Conservation (phyloP, 768 basidiomycete genomes). For the Pholiota conissans region DNA sequence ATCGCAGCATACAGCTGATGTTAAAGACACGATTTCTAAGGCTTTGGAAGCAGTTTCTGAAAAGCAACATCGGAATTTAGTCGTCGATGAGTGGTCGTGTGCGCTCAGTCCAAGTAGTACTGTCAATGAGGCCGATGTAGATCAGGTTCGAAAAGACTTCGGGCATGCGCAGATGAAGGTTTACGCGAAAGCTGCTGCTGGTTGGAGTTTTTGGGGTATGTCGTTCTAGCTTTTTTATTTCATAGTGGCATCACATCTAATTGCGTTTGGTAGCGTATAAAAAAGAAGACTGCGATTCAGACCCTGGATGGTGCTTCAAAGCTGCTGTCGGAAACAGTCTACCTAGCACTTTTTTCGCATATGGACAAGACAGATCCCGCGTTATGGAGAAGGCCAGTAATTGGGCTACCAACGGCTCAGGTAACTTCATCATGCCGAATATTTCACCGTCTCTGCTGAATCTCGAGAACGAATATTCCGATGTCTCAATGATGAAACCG, state of each 20-base stretch:
- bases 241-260: background rate
- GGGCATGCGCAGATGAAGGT: slow-evolving; percentile 59
- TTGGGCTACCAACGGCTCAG: slow-evolving; percentile 6
- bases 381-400: slow-evolving; percentile 3
- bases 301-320: slow-evolving; percentile 72
- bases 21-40: slow-evolving; percentile 39
- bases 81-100: slow-evolving; percentile 87
- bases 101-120: slow-evolving; percentile 67
- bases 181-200: slow-evolving; percentile 55
- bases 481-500: background rate
- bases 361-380: slow-evolving; percentile 22
- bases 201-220: slow-evolving; percentile 75
- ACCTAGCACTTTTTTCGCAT: slow-evolving; percentile 59
- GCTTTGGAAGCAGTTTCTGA: slow-evolving; percentile 26
- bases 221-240: background rate
- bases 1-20: slow-evolving; percentile 53
- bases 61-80: slow-evolving; percentile 43
- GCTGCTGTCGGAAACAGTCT: slow-evolving; percentile 55
- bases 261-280: slow-evolving; percentile 45
- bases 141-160: slow-evolving; percentile 46
- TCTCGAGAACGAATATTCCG: background rate
- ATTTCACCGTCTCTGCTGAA: slow-evolving; percentile 11
- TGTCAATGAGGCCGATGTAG: slow-evolving; percentile 42
- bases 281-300: slow-evolving; percentile 58
- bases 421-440: slow-evolving; percentile 14